These are phyloP conservation scores for Solanum chmielewskii DNA, from an alignment of 257 asterid genomes.

Conservation along the genomic window DNA sequence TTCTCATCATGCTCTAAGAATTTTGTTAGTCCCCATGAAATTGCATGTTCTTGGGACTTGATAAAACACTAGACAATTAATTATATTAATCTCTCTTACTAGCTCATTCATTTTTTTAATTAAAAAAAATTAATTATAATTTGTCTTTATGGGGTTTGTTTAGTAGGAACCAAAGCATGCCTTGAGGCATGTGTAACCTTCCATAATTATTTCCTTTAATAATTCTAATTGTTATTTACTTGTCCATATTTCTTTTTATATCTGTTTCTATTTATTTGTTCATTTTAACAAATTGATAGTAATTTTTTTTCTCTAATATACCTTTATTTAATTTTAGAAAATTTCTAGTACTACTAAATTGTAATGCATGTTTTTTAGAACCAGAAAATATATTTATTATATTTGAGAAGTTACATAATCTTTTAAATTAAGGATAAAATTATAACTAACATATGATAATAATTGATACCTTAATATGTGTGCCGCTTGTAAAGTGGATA, in stretches of 20 bases:
- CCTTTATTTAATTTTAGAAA: too few relatives aligned
- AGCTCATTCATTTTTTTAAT: neutral
- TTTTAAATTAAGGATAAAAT: too few relatives aligned
- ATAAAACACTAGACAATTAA: neutral
- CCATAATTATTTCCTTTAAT: neutral
- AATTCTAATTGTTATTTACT: neutral
- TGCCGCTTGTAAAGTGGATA: too few relatives aligned
- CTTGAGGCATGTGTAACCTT: neutral
- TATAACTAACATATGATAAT: too few relatives aligned
- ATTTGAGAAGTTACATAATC: too few relatives aligned
- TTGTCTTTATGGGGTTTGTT: neutral
- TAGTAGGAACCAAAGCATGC: neutral
- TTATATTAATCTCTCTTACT: neutral
- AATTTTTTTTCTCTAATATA: too few relatives aligned
- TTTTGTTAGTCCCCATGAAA: conserved; percentile 16
- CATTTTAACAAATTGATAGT: too few relatives aligned
- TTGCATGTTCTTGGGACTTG: conserved; percentile 14
- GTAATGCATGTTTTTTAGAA: too few relatives aligned
- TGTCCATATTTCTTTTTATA: too few relatives aligned
- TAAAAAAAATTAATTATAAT: neutral
- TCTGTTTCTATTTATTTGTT: fast-evolving
- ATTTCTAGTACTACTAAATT: too few relatives aligned
- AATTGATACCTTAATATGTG: too few relatives aligned
- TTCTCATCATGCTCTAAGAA: conserved; percentile 5
- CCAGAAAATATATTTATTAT: too few relatives aligned